Conservation (phyloP, 768 basidiomycete species). For the Termitomyces bulborhizus region DNA sequence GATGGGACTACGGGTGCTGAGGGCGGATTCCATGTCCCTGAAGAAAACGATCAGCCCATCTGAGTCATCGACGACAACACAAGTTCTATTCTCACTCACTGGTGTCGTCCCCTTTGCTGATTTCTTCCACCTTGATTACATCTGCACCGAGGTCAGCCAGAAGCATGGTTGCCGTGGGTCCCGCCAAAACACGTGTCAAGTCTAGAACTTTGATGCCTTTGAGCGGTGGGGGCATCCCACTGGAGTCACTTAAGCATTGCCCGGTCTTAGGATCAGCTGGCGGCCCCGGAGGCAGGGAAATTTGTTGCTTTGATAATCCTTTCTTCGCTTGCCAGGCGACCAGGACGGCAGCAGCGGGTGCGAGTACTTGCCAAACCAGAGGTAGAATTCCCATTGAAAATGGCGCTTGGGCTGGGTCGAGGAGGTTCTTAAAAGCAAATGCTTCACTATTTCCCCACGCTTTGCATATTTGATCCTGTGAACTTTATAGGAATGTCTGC, state of each 20-base stretch:
- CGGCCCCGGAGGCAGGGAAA: constrained; percentile 25
- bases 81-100: constrained; percentile 7
- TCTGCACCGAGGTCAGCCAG: constrained; percentile 91
- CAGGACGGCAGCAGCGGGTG: background rate
- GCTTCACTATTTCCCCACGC: background rate
- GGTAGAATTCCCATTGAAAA: background rate
- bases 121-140: constrained; percentile 88
- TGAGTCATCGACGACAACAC: background rate
- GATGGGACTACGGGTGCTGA: constrained; percentile 43
- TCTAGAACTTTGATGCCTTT: constrained; percentile 81
- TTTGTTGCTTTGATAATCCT: background rate
- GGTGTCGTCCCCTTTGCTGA: constrained; percentile 83
- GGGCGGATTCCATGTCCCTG: constrained; percentile 65
- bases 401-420: background rate
- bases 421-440: background rate
- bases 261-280: constrained; percentile 31
- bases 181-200: constrained; percentile 86
- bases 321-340: background rate
- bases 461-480: background rate
- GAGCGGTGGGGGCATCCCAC: constrained; percentile 73
- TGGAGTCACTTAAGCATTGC: constrained; percentile 16
- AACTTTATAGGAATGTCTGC: background rate
- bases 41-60: constrained; percentile 3
- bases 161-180: constrained; percentile 88
- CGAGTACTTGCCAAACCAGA: background rate